Conservation (phyloP, 495 filamentous ascomycete species). For the Bryoglossum gracile region DNA sequence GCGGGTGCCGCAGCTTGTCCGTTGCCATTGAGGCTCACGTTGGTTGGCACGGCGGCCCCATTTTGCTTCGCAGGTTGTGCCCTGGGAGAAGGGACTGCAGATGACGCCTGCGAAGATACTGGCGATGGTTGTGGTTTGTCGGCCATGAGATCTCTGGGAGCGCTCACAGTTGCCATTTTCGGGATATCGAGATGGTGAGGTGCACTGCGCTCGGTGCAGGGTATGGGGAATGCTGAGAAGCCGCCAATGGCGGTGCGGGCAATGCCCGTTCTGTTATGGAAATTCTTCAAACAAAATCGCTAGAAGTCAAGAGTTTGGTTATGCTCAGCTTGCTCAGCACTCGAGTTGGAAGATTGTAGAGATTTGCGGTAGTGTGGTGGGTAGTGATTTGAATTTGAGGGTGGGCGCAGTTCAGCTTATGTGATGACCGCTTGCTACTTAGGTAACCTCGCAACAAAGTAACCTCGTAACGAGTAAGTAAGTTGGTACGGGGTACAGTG, state of each 20-base stretch:
- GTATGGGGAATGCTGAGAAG: neutral
- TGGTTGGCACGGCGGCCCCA: slow-evolving; percentile 8
- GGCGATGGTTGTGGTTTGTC: slow-evolving; percentile 18
- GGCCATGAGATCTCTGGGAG: slow-evolving; percentile 8
- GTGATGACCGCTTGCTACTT: no score
- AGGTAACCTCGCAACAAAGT: no score
- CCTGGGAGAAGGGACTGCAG: slow-evolving; percentile 15
- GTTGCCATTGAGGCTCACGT: slow-evolving; percentile 20
- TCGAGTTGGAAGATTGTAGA: no score
- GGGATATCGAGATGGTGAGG: neutral
- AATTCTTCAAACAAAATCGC: slow-evolving; percentile 3
- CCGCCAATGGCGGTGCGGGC: slow-evolving; percentile 20
- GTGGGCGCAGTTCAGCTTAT: no score
- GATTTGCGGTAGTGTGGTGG: no score
- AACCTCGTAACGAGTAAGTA: no score
- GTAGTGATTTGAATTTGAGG: no score
- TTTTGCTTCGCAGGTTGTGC: slow-evolving; percentile 1
- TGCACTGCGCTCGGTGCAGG: neutral
- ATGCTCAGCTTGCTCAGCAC: no score
- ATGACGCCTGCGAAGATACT: slow-evolving; percentile 18
- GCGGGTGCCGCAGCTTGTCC: slow-evolving; percentile 22
- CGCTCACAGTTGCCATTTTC: slow-evolving; percentile 20
- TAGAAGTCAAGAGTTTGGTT: neutral
- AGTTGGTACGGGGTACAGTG: no score
- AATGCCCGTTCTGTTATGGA: slow-evolving; percentile 8